Evolutionary conservation across 23 red algal genomes (phyloP).

Genomic region (Pyropia haitanensis): DNA sequence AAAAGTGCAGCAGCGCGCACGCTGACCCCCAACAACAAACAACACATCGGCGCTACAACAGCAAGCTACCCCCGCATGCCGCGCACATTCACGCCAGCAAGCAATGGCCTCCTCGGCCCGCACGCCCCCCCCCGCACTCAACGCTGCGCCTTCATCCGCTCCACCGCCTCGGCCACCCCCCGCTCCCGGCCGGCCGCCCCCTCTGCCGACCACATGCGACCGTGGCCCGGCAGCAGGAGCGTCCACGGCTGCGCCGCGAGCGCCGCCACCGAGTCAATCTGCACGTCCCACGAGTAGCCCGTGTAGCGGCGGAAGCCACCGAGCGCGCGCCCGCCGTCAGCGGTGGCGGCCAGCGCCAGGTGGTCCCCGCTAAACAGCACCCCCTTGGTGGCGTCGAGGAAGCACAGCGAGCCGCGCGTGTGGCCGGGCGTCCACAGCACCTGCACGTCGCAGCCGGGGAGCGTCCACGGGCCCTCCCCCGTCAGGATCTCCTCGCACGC

Average conservation of each 20-base stretch:
- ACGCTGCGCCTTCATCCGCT: no score
- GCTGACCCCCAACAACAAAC: no score
- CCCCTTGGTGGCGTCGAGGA: constrained; percentile 21
- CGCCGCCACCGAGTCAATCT: constrained; percentile 18
- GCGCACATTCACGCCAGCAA: no score
- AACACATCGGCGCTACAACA: no score
- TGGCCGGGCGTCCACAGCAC: constrained; percentile 63
- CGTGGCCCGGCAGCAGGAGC: constrained; percentile 60
- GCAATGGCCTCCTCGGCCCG: no score
- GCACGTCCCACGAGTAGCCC: constrained; percentile 16
- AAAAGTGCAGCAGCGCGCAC: no score
- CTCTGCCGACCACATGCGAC: constrained; percentile 2
- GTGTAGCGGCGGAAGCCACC: constrained; percentile 23
- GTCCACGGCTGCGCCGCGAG: constrained; percentile 13
- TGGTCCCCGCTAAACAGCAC: constrained; percentile 78
- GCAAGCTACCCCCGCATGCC: no score
- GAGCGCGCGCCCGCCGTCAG: constrained; percentile 4
- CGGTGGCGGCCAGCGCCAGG: constrained; percentile 12
- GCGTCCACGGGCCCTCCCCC: constrained; percentile 36
- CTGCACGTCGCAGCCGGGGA: not conserved
- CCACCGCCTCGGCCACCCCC: no score
- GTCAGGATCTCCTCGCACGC: constrained; percentile 50
- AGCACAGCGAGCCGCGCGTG: constrained; percentile 32
- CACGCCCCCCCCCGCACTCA: no score
- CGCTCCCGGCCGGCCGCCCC: no score